Conservation (phyloP, 2,329 filamentous ascomycete genomes). For the Passalora sequoiae region DNA sequence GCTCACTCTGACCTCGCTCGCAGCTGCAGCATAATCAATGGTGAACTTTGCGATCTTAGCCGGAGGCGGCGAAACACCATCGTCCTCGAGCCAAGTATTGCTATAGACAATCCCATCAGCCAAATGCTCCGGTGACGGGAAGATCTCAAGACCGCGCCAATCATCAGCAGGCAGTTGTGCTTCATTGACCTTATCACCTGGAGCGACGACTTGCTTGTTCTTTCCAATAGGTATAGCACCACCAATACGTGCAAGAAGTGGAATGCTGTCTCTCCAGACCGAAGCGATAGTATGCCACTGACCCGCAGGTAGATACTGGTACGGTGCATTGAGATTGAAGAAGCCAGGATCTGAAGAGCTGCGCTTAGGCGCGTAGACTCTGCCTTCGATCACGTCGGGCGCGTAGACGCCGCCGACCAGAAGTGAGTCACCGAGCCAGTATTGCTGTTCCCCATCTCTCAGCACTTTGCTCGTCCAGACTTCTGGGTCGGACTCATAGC, state of each 20-base stretch:
- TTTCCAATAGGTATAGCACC: constrained; percentile 51
- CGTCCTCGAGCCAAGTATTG: constrained; percentile 53
- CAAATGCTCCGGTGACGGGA: constrained; percentile 44
- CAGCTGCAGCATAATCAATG: constrained; percentile 42
- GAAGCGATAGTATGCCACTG: constrained; percentile 51
- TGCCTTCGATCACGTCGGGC: constrained; percentile 49
- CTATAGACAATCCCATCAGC: constrained; percentile 35
- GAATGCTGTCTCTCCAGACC: constrained; percentile 51
- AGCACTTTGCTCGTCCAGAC: constrained; percentile 57
- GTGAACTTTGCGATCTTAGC: constrained; percentile 40
- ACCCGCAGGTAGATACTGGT: constrained; percentile 52
- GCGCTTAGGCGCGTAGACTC: constrained; percentile 58
- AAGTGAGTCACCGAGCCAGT: constrained; percentile 65
- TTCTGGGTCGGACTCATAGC: constrained; percentile 60
- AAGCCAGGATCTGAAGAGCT: constrained; percentile 47
- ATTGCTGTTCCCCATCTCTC: constrained; percentile 63
- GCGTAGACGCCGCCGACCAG: constrained; percentile 65
- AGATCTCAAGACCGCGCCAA: constrained; percentile 54
- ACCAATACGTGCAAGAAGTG: constrained; percentile 53
- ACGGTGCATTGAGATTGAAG: constrained; percentile 58
- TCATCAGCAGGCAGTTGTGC: constrained; percentile 49
- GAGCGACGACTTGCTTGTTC: constrained; percentile 47
- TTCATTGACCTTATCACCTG: constrained; percentile 45
- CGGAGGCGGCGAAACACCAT: constrained; percentile 48
- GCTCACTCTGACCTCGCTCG: constrained; percentile 41